Percentiles rank a stretch among this genome's conserved stretches.
phyloP scores from a whole-genome alignment of 2,329 filamentous ascomycete species.

The Aspergillus hiratsukae region DNA sequence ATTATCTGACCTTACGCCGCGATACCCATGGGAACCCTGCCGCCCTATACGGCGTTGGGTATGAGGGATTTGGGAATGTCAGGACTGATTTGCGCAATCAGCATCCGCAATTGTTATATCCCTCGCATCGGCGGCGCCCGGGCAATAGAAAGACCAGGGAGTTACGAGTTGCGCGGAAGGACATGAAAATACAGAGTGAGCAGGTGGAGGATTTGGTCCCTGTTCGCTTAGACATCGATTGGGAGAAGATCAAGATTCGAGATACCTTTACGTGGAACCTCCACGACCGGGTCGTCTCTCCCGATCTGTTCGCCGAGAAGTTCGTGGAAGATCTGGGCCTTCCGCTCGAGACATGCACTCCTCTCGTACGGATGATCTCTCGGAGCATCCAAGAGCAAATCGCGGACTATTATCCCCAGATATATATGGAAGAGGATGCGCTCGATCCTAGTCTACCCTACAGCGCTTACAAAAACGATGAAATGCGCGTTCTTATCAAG shows the following conservation, averaged over 20 bases:
- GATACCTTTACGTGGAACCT: slow-evolving; percentile 99
- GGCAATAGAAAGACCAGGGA: slow-evolving; percentile 71
- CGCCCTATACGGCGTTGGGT: slow-evolving; percentile 65
- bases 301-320: slow-evolving; percentile 80
- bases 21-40: slow-evolving; percentile 54
- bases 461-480: slow-evolving; percentile 93
- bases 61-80: slow-evolving; percentile 84
- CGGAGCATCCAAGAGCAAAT: slow-evolving; percentile 81
- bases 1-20: slow-evolving; percentile 64
- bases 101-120: slow-evolving; percentile 70
- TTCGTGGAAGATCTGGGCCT: slow-evolving; percentile 82
- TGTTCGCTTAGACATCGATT: slow-evolving; percentile 85
- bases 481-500: slow-evolving; percentile 95
- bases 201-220: slow-evolving; percentile 89
- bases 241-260: slow-evolving; percentile 90
- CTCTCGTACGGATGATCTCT: slow-evolving; percentile 59
- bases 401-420: slow-evolving; percentile 87
- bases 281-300: slow-evolving; percentile 76
- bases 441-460: slow-evolving; percentile 88
- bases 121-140: slow-evolving; percentile 67
- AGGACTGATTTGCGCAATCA: slow-evolving; percentile 67
- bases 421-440: slow-evolving; percentile 83
- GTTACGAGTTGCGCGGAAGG: slow-evolving; percentile 71
- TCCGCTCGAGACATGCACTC: slow-evolving; percentile 59
- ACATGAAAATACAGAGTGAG: slow-evolving; percentile 80